These are phyloP conservation scores for Xylariaceae sp. DNA, from an alignment of 2,329 filamentous ascomycete species.

Conservation along the genomic window DNA sequence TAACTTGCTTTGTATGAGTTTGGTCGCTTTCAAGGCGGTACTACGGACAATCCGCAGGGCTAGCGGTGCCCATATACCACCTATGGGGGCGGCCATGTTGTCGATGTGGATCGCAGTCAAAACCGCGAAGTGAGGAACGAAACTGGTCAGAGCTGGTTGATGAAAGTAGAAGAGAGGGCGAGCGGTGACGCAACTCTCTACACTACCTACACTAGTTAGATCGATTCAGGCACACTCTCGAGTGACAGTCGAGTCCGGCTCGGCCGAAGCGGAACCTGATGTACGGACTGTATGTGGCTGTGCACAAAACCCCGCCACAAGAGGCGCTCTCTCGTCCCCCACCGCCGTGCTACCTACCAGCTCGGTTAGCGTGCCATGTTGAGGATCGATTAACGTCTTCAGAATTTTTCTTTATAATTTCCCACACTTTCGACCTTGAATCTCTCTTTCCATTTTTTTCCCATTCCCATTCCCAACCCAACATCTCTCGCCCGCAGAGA, in stretches of 20 bases:
- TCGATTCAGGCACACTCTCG: too few species aligned
- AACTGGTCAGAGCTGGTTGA: neutral
- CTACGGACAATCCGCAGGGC: constrained; percentile 50
- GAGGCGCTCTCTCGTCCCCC: constrained; percentile 6
- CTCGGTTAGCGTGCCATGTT: neutral
- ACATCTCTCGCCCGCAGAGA: constrained; percentile 6
- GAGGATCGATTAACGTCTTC: constrained; percentile 6
- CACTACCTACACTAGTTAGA: neutral
- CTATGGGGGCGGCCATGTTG: constrained; percentile 48
- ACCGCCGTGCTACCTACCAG: constrained; percentile 6
- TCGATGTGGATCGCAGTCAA: constrained; percentile 26
- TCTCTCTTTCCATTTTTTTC: constrained; percentile 7
- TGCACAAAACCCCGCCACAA: constrained; percentile 17
- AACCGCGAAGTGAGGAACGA: constrained; percentile 9
- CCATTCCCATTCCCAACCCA: neutral
- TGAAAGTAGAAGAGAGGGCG: constrained; percentile 4
- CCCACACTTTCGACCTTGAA: neutral
- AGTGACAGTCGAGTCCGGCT: too few species aligned
- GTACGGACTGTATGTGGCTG: constrained; percentile 9
- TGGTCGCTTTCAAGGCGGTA: constrained; percentile 46
- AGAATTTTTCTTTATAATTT: neutral
- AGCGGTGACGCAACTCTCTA: constrained; percentile 9
- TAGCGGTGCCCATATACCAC: constrained; percentile 53
- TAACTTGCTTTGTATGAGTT: constrained; percentile 47
- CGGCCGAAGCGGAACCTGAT: too few species aligned